These are phyloP conservation scores for Flaveria robusta DNA, from an alignment of 129 eudicot genomes.

Conservation along the genomic window DNA sequence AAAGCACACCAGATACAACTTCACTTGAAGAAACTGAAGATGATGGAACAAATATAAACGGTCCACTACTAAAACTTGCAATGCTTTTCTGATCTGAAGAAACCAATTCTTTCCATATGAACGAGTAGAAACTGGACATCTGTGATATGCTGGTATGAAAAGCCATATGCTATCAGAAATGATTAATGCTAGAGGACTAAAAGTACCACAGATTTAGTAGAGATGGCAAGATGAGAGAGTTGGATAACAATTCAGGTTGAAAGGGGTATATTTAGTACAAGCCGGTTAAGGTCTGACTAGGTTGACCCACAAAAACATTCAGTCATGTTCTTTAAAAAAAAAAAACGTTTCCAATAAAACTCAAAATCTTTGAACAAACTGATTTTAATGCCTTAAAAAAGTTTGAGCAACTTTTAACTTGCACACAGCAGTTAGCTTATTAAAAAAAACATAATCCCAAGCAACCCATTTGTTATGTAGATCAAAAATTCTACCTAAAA, in stretches of 20 bases:
- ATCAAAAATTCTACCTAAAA: background rate
- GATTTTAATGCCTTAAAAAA: background rate
- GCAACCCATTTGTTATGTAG: background rate
- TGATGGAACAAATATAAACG: slow-evolving; percentile 75
- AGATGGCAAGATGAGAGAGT: background rate
- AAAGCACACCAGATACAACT: slow-evolving; percentile 63
- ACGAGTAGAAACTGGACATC: slow-evolving; percentile 73
- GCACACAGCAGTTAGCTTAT: background rate
- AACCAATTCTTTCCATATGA: slow-evolving; percentile 63
- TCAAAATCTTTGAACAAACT: background rate
- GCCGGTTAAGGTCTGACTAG: background rate
- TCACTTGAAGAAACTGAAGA: slow-evolving; percentile 37
- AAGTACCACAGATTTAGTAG: background rate
- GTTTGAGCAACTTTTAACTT: background rate
- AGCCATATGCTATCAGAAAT: slow-evolving; percentile 17
- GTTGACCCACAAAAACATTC: background rate
- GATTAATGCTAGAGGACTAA: background rate
- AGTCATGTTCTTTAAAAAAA: background rate
- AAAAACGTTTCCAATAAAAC: background rate
- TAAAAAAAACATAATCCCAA: background rate
- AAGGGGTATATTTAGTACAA: background rate
- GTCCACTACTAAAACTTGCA: slow-evolving; percentile 46
- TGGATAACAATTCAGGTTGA: background rate
- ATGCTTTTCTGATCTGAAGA: slow-evolving; percentile 44
- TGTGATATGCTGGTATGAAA: slow-evolving; percentile 57